phyloP scores from a whole-genome alignment of 345 rosid genomes.

The Eucalyptus cloeziana region DNA sequence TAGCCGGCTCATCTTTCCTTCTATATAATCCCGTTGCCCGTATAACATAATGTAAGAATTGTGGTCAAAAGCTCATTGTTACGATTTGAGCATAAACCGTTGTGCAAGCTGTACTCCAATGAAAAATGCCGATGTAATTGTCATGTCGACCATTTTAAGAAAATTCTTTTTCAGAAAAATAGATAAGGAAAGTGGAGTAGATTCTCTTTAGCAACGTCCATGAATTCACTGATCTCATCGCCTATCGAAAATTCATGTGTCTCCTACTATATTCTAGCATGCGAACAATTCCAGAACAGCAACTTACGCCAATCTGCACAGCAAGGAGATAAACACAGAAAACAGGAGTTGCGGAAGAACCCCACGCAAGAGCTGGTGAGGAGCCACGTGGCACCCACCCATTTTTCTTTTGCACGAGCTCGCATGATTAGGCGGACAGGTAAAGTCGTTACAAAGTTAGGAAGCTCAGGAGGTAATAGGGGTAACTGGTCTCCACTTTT shows the following conservation, averaged over 20 bases:
- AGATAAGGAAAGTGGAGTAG: not conserved
- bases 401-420: not conserved
- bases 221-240: not conserved
- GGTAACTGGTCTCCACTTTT: constrained; percentile 34
- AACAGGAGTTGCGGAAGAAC: not conserved
- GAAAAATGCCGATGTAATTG: not conserved
- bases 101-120: not conserved
- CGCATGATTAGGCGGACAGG: constrained; percentile 48
- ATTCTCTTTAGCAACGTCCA: not conserved
- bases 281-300: not conserved
- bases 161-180: not conserved
- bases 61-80: not conserved
- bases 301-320: not conserved
- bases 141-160: accelerated
- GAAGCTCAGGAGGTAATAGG: constrained; percentile 12
- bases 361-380: not conserved
- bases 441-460: constrained; percentile 48
- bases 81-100: not conserved
- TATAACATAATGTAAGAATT: not conserved
- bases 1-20: not conserved
- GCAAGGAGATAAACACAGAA: not conserved
- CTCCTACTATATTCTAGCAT: not conserved
- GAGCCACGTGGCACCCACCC: not conserved
- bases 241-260: not conserved
- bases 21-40: accelerated